Conservation (phyloP, 768 basidiomycete species). For the Pulveroboletus sp. region DNA sequence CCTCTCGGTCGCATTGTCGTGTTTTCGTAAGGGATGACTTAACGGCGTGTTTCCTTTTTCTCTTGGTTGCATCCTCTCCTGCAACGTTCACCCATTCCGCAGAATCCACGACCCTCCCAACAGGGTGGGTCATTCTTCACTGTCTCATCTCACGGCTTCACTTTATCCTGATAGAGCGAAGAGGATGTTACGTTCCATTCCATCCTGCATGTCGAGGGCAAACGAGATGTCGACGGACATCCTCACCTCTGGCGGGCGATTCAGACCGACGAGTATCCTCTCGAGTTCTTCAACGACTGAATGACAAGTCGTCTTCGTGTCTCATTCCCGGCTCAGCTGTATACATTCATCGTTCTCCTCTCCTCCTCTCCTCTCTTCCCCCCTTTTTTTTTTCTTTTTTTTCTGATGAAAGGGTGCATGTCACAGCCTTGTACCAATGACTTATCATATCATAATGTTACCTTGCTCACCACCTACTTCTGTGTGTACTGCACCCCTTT, state of each 20-base stretch:
- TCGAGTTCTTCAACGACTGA: conserved; percentile 35
- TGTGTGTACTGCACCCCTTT: background rate
- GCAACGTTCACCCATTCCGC: conserved; percentile 8
- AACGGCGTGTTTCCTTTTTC: conserved; percentile 5
- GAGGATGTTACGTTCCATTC: conserved; percentile 71
- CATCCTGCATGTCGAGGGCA: conserved; percentile 56
- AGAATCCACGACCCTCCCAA: conserved; percentile 77
- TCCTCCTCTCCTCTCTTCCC: conserved; percentile 3
- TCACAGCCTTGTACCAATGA: conserved; percentile 10
- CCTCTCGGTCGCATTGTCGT: conserved; percentile 3
- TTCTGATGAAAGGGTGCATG: conserved; percentile 20
- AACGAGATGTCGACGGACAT: conserved; percentile 41
- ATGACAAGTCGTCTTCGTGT: background rate
- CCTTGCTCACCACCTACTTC: conserved; percentile 1
- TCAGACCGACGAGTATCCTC: conserved; percentile 50
- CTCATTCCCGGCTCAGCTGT: background rate
- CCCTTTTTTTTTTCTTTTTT: too few species aligned
- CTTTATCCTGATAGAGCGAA: conserved; percentile 42
- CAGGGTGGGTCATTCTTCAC: conserved; percentile 36
- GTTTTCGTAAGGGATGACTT: conserved; percentile 10
- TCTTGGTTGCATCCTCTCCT: background rate
- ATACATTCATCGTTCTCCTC: background rate
- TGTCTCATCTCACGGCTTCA: conserved; percentile 3
- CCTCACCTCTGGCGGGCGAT: conserved; percentile 62
- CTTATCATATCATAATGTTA: background rate